phyloP scores from a whole-genome alignment of 2,329 filamentous ascomycete genomes.

The Fusarium austroafricanum region DNA sequence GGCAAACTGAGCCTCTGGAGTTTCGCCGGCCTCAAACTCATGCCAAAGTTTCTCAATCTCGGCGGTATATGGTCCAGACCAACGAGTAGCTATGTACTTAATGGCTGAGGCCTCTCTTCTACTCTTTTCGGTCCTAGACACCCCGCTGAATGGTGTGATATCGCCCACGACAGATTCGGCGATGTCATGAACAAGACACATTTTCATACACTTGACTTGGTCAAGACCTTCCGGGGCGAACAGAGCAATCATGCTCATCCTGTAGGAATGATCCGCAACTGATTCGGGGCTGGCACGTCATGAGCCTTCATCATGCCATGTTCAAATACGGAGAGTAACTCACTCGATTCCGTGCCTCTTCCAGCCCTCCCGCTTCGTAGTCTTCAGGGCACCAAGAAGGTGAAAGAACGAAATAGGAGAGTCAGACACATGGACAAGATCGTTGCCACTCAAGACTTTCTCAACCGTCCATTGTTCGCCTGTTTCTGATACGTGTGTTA shows the following conservation, averaged over 20 bases:
- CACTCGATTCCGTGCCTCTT: conserved; percentile 79
- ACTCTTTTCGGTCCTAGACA: conserved; percentile 88
- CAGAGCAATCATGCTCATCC: conserved; percentile 97
- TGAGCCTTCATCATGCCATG: background rate
- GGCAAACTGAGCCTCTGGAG: conserved; percentile 86
- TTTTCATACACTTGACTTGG: conserved; percentile 86
- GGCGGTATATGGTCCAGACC: conserved; percentile 75
- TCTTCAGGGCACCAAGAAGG: conserved; percentile 91
- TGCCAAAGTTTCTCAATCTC: conserved; percentile 87
- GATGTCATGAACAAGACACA: conserved; percentile 98
- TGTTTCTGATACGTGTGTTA: conserved; percentile 11
- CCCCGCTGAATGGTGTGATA: conserved; percentile 92
- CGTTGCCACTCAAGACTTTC: conserved; percentile 68
- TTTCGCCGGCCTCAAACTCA: conserved; percentile 91
- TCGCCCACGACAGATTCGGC: conserved; percentile 96
- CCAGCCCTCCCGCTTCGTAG: conserved; percentile 96
- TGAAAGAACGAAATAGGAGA: conserved; percentile 94
- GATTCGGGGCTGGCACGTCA: conserved; percentile 75
- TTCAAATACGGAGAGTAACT: background rate
- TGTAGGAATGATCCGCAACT: conserved; percentile 99
- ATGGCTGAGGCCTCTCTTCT: conserved; percentile 88
- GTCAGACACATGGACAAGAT: conserved; percentile 68
- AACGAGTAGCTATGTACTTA: conserved; percentile 81
- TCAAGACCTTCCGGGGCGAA: conserved; percentile 82
- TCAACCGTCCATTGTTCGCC: conserved; percentile 62